phyloP scores from a whole-genome alignment of 2,329 filamentous ascomycete genomes.

The Fusarium praegraminearum region DNA sequence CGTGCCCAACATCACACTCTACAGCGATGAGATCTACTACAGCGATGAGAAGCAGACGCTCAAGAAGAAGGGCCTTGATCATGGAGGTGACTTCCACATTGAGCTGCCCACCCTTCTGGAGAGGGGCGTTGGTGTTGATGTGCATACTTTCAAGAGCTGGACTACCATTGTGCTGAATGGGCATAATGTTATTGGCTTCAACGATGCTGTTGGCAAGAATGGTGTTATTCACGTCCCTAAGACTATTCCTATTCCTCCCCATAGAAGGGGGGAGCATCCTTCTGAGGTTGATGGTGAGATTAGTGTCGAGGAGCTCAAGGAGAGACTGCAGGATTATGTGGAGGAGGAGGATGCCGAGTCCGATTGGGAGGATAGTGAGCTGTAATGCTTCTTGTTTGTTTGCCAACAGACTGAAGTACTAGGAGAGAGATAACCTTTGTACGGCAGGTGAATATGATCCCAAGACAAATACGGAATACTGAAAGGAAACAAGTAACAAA shows the following conservation, averaged over 20 bases:
- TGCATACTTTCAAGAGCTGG: slow-evolving; percentile 75
- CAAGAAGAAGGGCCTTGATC: slow-evolving; percentile 39
- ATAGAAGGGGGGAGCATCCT: slow-evolving; percentile 50
- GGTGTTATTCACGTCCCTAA: slow-evolving; percentile 85
- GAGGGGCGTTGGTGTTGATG: slow-evolving; percentile 76
- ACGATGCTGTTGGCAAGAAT: slow-evolving; percentile 80
- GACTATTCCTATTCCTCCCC: slow-evolving; percentile 81
- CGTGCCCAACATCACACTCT: slow-evolving; percentile 79
- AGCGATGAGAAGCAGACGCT: slow-evolving; percentile 39
- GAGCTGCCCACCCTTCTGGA: slow-evolving; percentile 80
- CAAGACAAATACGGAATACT: neutral
- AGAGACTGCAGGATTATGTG: slow-evolving; percentile 48
- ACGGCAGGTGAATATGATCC: neutral
- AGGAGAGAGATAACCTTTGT: neutral
- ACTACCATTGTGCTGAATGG: slow-evolving; percentile 82
- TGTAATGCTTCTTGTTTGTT: neutral
- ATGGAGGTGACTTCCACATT: slow-evolving; percentile 62
- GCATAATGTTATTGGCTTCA: slow-evolving; percentile 71
- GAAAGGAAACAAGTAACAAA: neutral
- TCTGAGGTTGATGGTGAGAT: slow-evolving; percentile 38
- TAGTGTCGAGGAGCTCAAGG: slow-evolving; percentile 48
- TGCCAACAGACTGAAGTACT: rapidly evolving
- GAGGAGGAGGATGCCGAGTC: slow-evolving; percentile 18
- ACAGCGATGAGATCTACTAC: slow-evolving; percentile 84
- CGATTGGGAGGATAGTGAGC: slow-evolving; percentile 25